phyloP scores from a whole-genome alignment of 2,329 filamentous ascomycete species.

The Nectriaceae sp. region DNA sequence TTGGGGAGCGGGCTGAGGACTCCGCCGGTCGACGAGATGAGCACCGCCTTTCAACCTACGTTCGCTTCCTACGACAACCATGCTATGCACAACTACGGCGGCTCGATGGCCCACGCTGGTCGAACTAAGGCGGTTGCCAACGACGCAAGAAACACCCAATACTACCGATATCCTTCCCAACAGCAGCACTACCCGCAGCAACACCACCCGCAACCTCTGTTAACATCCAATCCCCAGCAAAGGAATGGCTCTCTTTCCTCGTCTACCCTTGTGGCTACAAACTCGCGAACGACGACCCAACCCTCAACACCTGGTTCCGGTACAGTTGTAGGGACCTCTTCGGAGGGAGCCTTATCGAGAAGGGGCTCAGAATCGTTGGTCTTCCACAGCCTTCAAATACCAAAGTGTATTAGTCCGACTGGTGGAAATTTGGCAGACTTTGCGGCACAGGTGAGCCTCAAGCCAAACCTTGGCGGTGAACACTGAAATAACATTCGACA shows the following conservation, averaged over 20 bases:
- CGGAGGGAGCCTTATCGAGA: constrained; percentile 34
- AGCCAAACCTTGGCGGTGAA: background rate
- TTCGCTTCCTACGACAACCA: constrained; percentile 50
- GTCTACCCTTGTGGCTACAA: constrained; percentile 14
- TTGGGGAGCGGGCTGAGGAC: constrained; percentile 47
- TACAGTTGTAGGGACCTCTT: constrained; percentile 27
- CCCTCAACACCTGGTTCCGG: constrained; percentile 41
- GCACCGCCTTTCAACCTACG: constrained; percentile 51
- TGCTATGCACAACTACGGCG: constrained; percentile 43
- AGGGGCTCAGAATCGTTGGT: constrained; percentile 50
- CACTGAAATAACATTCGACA: constrained; percentile 45
- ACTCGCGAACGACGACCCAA: constrained; percentile 34
- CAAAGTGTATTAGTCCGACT: constrained; percentile 71
- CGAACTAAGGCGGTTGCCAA: constrained; percentile 34
- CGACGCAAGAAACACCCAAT: constrained; percentile 36
- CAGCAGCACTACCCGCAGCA: constrained; percentile 22
- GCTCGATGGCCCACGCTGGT: constrained; percentile 34
- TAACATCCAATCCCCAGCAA: constrained; percentile 14
- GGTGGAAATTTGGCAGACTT: constrained; percentile 81
- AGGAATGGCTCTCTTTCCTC: constrained; percentile 20
- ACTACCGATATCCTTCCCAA: constrained; percentile 33
- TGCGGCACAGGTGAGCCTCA: constrained; percentile 70
- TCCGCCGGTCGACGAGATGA: constrained; percentile 56
- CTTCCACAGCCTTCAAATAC: constrained; percentile 68
- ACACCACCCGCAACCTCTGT: constrained; percentile 8